Conservation (phyloP, 495 filamentous ascomycete genomes). For the Tuber brumale region DNA sequence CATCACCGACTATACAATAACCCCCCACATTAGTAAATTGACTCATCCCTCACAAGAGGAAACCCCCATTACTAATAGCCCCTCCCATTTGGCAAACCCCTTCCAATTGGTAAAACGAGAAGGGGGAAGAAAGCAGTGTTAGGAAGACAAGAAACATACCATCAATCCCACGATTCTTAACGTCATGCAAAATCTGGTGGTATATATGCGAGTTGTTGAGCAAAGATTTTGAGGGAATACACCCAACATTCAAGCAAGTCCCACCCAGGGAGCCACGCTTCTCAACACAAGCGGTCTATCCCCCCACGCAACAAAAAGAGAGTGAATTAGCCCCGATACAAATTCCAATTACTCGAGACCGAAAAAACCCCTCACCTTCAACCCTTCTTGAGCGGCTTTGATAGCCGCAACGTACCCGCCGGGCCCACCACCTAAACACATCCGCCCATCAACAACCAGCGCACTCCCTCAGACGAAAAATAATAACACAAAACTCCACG, state of each 20-base stretch:
- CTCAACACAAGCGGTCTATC: slow-evolving; percentile 91
- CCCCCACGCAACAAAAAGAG: slow-evolving; percentile 1
- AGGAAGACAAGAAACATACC: slow-evolving; percentile 24
- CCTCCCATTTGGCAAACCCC: too few species aligned
- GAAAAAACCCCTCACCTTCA: slow-evolving; percentile 62
- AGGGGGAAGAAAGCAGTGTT: not conserved
- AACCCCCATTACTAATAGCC: not conserved
- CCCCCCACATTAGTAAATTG: slow-evolving; percentile 16
- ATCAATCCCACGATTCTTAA: slow-evolving; percentile 92
- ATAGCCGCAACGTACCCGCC: slow-evolving; percentile 98
- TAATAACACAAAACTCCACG: not conserved
- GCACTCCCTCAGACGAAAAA: not conserved
- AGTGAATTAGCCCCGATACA: slow-evolving; percentile 15
- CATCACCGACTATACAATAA: slow-evolving; percentile 62
- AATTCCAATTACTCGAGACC: slow-evolving; percentile 8
- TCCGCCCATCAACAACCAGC: slow-evolving; percentile 16
- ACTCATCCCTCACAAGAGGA: not conserved
- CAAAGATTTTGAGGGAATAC: slow-evolving; percentile 97
- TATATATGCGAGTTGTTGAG: slow-evolving; percentile 99
- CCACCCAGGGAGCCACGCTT: slow-evolving; percentile 93
- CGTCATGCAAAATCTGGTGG: slow-evolving; percentile 95
- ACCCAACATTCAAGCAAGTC: slow-evolving; percentile 97
- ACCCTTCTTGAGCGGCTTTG: slow-evolving; percentile 94
- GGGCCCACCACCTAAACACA: slow-evolving; percentile 80
- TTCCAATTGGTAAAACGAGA: not conserved